These are phyloP conservation scores for Beauveria australis DNA, from an alignment of 2,329 filamentous ascomycete species.

Conservation along the genomic window DNA sequence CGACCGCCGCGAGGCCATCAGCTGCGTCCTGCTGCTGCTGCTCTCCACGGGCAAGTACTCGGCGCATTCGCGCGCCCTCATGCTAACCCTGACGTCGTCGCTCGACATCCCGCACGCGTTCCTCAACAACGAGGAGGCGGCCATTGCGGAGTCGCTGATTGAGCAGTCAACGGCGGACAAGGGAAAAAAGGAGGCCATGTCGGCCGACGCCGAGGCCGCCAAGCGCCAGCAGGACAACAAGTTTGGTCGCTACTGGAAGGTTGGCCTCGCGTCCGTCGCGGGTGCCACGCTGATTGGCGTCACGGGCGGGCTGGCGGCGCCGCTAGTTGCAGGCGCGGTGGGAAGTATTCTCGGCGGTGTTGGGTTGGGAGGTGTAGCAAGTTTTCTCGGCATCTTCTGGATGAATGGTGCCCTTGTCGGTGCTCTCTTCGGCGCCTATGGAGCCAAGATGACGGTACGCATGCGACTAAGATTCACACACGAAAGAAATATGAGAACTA, in stretches of 20 bases:
- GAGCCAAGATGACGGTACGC: slow-evolving; percentile 59
- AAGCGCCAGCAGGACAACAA: slow-evolving; percentile 66
- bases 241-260: slow-evolving; percentile 72
- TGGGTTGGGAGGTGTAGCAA: slow-evolving; percentile 76
- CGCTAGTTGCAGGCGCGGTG: slow-evolving; percentile 76
- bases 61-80: slow-evolving; percentile 61
- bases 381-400: slow-evolving; percentile 77
- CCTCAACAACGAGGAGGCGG: slow-evolving; percentile 62
- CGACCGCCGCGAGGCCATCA: slow-evolving; percentile 56
- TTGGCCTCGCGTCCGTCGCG: slow-evolving; percentile 78
- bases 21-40: slow-evolving; percentile 61
- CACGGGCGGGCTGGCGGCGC: slow-evolving; percentile 84
- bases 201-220: slow-evolving; percentile 67
- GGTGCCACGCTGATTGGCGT: slow-evolving; percentile 87
- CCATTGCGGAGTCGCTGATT: slow-evolving; percentile 67
- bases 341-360: slow-evolving; percentile 79
- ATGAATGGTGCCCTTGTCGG: slow-evolving; percentile 82
- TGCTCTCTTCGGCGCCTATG: slow-evolving; percentile 81
- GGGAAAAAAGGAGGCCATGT: slow-evolving; percentile 43
- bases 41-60: slow-evolving; percentile 67
- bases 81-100: slow-evolving; percentile 60
- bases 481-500: neutral
- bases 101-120: slow-evolving; percentile 54
- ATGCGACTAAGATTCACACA: neutral
- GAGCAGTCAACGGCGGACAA: slow-evolving; percentile 47